phyloP scores from a whole-genome alignment of 2,329 filamentous ascomycete species.

The Geoglossum cookeanum region DNA sequence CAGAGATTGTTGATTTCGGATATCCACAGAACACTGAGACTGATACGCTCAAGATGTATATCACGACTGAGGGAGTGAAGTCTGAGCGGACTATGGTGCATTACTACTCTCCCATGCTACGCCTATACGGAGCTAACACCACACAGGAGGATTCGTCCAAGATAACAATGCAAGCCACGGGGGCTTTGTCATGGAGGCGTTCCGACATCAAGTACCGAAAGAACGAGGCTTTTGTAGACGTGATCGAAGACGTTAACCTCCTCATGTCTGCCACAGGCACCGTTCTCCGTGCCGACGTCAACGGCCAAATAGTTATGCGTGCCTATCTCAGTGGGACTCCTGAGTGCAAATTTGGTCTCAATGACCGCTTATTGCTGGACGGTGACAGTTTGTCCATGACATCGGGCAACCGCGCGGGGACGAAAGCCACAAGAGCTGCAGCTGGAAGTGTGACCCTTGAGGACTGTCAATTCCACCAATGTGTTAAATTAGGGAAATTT shows the following conservation, averaged over 20 bases:
- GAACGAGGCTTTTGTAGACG: slow-evolving; percentile 97
- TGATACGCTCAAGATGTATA: slow-evolving; percentile 99
- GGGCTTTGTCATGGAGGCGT: slow-evolving; percentile 88
- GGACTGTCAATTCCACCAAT: slow-evolving; percentile 98
- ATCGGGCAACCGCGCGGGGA: slow-evolving; percentile 57
- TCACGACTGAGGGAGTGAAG: slow-evolving; percentile 96
- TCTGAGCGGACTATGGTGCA: slow-evolving; percentile 50
- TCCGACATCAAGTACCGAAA: slow-evolving; percentile 98
- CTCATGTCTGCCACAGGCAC: slow-evolving; percentile 97
- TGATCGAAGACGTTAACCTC: slow-evolving; percentile 96
- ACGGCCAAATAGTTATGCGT: slow-evolving; percentile 95
- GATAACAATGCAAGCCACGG: slow-evolving; percentile 98
- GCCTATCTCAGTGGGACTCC: slow-evolving; percentile 92
- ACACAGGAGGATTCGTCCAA: slow-evolving; percentile 68
- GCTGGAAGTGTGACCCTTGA: slow-evolving; percentile 90
- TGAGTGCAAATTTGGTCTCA: slow-evolving; percentile 97
- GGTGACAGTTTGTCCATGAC: slow-evolving; percentile 47
- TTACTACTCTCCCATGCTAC: background rate
- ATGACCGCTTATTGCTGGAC: slow-evolving; percentile 86
- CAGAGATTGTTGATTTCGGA: slow-evolving; percentile 96
- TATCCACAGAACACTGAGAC: slow-evolving; percentile 98
- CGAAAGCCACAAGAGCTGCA: slow-evolving; percentile 85
- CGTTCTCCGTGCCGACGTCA: slow-evolving; percentile 87
- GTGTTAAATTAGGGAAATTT: slow-evolving; percentile 92
- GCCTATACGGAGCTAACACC: background rate